Conservation (phyloP, 108 stramenopile species). For the Skeletonema marinoi region DNA sequence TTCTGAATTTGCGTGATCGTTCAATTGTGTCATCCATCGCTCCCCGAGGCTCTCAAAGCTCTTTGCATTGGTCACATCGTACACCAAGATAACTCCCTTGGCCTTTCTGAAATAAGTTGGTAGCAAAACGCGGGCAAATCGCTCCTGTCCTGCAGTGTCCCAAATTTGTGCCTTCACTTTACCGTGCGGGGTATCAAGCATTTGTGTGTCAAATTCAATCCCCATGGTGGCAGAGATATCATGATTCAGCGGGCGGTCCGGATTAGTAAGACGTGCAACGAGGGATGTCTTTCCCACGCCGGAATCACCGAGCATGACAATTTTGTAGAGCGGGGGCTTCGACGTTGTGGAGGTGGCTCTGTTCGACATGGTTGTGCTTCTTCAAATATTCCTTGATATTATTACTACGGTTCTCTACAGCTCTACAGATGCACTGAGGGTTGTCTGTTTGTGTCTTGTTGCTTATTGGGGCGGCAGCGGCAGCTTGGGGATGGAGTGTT, state of each 20-base stretch:
- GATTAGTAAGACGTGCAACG: conserved; percentile 86
- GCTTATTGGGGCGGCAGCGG: no score
- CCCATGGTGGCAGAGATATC: conserved; percentile 94
- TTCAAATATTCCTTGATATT: no score
- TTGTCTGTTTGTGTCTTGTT: no score
- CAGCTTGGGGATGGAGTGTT: no score
- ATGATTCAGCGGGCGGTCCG: conserved; percentile 86
- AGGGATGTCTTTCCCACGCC: conserved; percentile 91
- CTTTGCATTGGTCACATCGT: conserved; percentile 87
- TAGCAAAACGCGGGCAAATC: conserved; percentile 87
- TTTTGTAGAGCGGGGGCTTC: conserved; percentile 92
- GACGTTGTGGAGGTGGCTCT: conserved; percentile 81
- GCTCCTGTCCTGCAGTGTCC: conserved; percentile 94
- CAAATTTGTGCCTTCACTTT: conserved; percentile 95
- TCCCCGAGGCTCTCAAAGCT: conserved; percentile 76
- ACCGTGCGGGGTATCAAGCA: conserved; percentile 89
- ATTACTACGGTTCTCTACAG: no score
- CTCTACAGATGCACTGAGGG: no score
- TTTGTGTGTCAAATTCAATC: conserved; percentile 94
- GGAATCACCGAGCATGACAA: conserved; percentile 93
- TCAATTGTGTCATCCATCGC: conserved; percentile 88
- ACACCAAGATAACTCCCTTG: conserved; percentile 91
- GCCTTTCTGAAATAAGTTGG: conserved; percentile 94
- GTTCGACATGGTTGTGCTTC: conserved; percentile 46
- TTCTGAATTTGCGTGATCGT: conserved; percentile 83